Evolutionary conservation across 805 yeast species (phyloP).

Genomic region (Ogataea chonburiensis): DNA sequence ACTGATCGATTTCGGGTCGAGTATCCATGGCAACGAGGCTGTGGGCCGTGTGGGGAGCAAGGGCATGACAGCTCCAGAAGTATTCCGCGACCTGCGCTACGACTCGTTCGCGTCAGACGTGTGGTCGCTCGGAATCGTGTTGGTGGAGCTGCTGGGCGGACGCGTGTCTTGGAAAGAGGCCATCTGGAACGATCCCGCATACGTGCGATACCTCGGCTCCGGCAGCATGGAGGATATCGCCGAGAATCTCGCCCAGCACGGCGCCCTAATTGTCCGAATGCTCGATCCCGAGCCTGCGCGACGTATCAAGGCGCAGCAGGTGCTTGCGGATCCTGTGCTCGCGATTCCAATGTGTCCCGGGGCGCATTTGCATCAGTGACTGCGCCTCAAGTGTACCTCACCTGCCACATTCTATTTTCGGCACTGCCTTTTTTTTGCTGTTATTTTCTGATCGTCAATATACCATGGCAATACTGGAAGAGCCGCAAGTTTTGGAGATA

Average conservation of each 20-base stretch:
- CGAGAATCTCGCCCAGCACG: constrained; percentile 1
- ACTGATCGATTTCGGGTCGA: constrained; percentile 53
- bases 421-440: constrained; percentile 13
- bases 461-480: constrained; percentile 42
- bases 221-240: constrained; percentile 1
- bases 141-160: constrained; percentile 33
- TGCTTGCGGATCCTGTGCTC: constrained; percentile 1
- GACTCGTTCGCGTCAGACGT: constrained; percentile 43
- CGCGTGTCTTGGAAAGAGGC: constrained; percentile 51
- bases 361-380: constrained; percentile 1
- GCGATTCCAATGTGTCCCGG: not conserved
- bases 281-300: not conserved
- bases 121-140: constrained; percentile 51
- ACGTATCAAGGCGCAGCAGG: not conserved
- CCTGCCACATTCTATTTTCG: constrained; percentile 1
- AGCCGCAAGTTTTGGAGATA: constrained; percentile 49
- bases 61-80: constrained; percentile 49
- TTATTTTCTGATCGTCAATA: constrained; percentile 10
- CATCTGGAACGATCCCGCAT: constrained; percentile 14
- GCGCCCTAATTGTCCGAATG: constrained; percentile 1
- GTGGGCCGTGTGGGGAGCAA: constrained; percentile 50
- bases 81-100: constrained; percentile 36
- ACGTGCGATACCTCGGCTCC: constrained; percentile 7
- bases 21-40: constrained; percentile 26
- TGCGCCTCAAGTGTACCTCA: constrained; percentile 1